A percentile compares a stretch with the other conserved stretches of the same genome.
phyloP scores from a whole-genome alignment of 2,329 filamentous ascomycete species.

The Meredithiella fracta region DNA sequence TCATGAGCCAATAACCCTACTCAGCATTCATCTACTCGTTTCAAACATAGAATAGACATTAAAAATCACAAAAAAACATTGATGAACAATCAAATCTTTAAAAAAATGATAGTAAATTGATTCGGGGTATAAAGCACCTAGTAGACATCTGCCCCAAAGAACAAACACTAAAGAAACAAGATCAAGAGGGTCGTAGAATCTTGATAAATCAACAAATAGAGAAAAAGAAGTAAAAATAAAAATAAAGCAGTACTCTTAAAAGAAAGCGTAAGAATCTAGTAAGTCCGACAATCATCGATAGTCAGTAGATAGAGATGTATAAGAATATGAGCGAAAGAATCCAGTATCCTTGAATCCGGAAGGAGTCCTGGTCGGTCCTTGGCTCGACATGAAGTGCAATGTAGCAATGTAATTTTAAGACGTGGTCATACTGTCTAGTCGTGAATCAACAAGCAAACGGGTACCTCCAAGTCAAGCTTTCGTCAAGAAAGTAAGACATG shows the following conservation, averaged over 20 bases:
- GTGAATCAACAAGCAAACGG: background rate
- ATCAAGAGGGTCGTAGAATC: slow-evolving; percentile 1
- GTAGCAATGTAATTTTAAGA: slow-evolving; percentile 1
- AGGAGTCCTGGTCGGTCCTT: background rate
- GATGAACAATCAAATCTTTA: no score
- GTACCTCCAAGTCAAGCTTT: background rate
- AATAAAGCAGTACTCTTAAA: slow-evolving; percentile 2
- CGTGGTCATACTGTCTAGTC: background rate
- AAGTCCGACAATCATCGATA: background rate
- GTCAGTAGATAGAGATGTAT: background rate
- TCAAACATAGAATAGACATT: no score
- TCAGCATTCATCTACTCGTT: no score
- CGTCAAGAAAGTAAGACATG: background rate
- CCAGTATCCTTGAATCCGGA: background rate
- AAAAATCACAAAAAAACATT: no score
- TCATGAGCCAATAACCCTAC: background rate
- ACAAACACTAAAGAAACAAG: background rate
- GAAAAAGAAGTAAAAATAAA: background rate
- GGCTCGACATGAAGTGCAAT: background rate
- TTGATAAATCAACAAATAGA: background rate
- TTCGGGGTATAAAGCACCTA: slow-evolving; percentile 3
- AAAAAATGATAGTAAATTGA: background rate
- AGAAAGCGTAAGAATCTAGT: background rate
- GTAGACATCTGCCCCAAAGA: background rate
- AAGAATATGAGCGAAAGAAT: background rate